Conservation (phyloP, 164 flowering plant genomes). For the Stephania cephalantha region DNA sequence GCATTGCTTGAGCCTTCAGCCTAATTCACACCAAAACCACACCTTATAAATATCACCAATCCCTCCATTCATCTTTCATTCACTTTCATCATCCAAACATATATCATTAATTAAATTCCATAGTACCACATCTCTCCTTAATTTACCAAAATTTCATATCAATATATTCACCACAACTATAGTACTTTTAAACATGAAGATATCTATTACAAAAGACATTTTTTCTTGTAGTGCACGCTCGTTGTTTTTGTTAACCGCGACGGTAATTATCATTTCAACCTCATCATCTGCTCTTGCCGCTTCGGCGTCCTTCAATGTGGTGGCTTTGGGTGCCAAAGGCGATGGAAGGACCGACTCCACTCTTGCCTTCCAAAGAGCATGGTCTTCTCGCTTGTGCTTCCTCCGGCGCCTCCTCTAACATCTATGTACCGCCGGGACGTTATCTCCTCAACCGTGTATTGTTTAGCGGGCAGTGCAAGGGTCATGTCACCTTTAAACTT, state of each 20-base stretch:
- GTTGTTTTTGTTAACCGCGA: not conserved
- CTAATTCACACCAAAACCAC: not conserved
- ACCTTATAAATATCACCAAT: not conserved
- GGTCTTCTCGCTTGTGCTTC: constrained; percentile 6
- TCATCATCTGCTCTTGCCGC: not conserved
- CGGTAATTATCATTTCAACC: too few species aligned
- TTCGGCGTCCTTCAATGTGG: not conserved
- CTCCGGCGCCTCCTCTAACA: not conserved
- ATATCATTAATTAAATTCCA: too few species aligned
- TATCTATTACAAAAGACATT: not conserved
- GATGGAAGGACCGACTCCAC: constrained; percentile 8
- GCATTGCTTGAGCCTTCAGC: not conserved
- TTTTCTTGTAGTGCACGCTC: not conserved
- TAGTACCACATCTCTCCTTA: not conserved
- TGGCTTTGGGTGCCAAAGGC: constrained; percentile 5
- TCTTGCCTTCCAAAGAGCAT: constrained; percentile 1
- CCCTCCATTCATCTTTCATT: not conserved
- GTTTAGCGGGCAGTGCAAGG: constrained; percentile 3
- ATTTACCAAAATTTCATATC: too few species aligned
- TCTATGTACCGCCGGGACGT: constrained; percentile 6
- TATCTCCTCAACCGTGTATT: not conserved
- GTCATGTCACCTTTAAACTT: not conserved
- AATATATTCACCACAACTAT: not conserved
- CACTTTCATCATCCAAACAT: not conserved
- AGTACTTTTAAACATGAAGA: not conserved